phyloP scores from a whole-genome alignment of 352 stramenopile genomes.

The Aphanomyces cochlioides region DNA sequence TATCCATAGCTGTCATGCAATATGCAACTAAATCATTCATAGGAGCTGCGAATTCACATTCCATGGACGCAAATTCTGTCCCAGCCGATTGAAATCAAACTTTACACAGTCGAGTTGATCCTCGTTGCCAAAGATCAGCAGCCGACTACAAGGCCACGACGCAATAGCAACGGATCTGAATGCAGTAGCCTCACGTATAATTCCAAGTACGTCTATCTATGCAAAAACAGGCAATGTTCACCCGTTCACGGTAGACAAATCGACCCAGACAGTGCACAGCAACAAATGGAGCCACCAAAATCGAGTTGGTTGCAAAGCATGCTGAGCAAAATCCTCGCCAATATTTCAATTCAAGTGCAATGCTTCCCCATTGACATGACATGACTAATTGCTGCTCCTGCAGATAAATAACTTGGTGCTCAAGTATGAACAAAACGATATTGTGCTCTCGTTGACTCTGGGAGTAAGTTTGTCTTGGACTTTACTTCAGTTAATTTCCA shows the following conservation, averaged over 20 bases:
- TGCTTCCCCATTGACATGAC: neutral
- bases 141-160: constrained; percentile 16
- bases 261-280: constrained; percentile 24
- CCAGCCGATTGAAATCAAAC: constrained; percentile 82
- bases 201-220: constrained; percentile 15
- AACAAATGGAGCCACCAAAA: constrained; percentile 73
- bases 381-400: neutral
- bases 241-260: neutral
- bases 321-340: constrained; percentile 76
- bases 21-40: neutral
- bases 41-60: constrained; percentile 86
- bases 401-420: constrained; percentile 85
- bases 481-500: neutral
- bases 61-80: constrained; percentile 84
- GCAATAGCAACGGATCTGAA: constrained; percentile 24
- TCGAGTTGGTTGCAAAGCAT: constrained; percentile 75
- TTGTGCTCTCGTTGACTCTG: constrained; percentile 78
- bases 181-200: constrained; percentile 18
- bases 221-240: neutral
- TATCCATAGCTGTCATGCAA: neutral
- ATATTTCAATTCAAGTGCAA: constrained; percentile 65
- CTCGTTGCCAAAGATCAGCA: constrained; percentile 49
- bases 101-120: constrained; percentile 87
- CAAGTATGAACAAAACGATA: constrained; percentile 85
- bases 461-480: constrained; percentile 42